A percentile compares a stretch with the other conserved stretches of the same genome.
phyloP scores from a whole-genome alignment of 2,329 filamentous ascomycete genomes.

The Seiridium cupressi region DNA sequence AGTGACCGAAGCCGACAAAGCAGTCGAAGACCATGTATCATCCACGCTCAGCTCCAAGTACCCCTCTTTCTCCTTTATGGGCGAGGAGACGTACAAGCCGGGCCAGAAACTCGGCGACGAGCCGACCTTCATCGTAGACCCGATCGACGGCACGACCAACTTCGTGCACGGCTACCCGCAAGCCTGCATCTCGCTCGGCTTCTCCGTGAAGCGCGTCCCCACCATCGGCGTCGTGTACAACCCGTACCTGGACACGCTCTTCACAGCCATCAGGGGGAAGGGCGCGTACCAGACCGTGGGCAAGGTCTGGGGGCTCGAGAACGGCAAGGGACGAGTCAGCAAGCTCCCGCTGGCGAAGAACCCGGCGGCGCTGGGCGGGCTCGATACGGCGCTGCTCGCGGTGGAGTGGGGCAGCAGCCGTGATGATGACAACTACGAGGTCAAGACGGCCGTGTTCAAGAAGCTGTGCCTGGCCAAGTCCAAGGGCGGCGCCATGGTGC shows the following conservation, averaged over 20 bases:
- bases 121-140: slow-evolving; percentile 79
- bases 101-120: slow-evolving; percentile 60
- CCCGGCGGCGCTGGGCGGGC: slow-evolving; percentile 55
- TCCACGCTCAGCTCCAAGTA: slow-evolving; percentile 49
- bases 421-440: slow-evolving; percentile 66
- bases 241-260: slow-evolving; percentile 69
- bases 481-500: slow-evolving; percentile 72
- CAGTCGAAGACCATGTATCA: slow-evolving; percentile 62
- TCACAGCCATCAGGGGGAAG: slow-evolving; percentile 65
- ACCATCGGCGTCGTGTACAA: slow-evolving; percentile 77
- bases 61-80: slow-evolving; percentile 63
- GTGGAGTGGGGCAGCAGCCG: slow-evolving; percentile 74
- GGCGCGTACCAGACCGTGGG: slow-evolving; percentile 60
- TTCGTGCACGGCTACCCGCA: slow-evolving; percentile 75
- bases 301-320: slow-evolving; percentile 36
- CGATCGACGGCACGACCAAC: slow-evolving; percentile 81
- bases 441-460: slow-evolving; percentile 67
- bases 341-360: slow-evolving; percentile 44
- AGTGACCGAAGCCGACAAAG: slow-evolving; percentile 66
- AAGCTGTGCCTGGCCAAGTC: slow-evolving; percentile 57
- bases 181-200: slow-evolving; percentile 74
- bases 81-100: slow-evolving; percentile 74
- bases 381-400: slow-evolving; percentile 64
- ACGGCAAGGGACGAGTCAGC: slow-evolving; percentile 30
- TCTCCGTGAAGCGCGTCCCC: slow-evolving; percentile 61